Evolutionary conservation across 139 green algal genomes (phyloP).

Genomic region (Coccomyxa sp.): DNA sequence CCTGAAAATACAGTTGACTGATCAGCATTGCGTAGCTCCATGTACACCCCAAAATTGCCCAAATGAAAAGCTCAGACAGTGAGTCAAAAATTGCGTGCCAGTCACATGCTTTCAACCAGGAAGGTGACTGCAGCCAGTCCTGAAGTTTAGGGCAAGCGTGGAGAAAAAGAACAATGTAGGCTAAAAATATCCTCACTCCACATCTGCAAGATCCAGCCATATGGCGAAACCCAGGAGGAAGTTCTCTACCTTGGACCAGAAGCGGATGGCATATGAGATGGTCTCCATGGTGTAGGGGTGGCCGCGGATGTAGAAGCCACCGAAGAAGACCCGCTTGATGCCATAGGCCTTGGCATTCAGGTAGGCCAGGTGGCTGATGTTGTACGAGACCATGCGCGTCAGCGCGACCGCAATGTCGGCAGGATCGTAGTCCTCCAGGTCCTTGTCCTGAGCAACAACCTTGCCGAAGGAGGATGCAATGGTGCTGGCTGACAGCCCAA

Average conservation of each 20-base stretch:
- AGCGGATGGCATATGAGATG: slow-evolving; percentile 95
- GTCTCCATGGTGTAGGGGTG: slow-evolving; percentile 99
- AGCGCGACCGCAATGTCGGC: slow-evolving; percentile 90
- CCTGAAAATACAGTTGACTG: slow-evolving; percentile 35
- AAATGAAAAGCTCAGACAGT: too few species aligned
- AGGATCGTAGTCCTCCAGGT: slow-evolving; percentile 75
- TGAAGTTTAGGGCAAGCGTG: too few species aligned
- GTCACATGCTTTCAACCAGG: too few species aligned
- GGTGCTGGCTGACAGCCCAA: slow-evolving; percentile 88
- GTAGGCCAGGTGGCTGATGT: slow-evolving; percentile 90
- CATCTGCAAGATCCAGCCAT: too few species aligned
- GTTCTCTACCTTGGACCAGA: slow-evolving; percentile 83
- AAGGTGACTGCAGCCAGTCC: too few species aligned
- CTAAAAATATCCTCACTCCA: too few species aligned
- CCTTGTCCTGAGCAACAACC: slow-evolving; percentile 52
- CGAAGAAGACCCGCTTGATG: slow-evolving; percentile 90
- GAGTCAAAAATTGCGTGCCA: too few species aligned
- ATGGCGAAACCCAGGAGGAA: not conserved
- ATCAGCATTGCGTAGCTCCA: not conserved
- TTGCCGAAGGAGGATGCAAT: slow-evolving; percentile 97
- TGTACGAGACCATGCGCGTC: slow-evolving; percentile 97
- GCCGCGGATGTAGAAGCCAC: slow-evolving; percentile 96
- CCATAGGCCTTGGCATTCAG: slow-evolving; percentile 86
- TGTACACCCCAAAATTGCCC: not conserved
- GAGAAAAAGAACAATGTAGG: too few species aligned